Percentiles rank a stretch among this genome's conserved stretches.
Conservation (phyloP, 805 yeast genomes). For the Yamadazyma ubonensis region DNA sequence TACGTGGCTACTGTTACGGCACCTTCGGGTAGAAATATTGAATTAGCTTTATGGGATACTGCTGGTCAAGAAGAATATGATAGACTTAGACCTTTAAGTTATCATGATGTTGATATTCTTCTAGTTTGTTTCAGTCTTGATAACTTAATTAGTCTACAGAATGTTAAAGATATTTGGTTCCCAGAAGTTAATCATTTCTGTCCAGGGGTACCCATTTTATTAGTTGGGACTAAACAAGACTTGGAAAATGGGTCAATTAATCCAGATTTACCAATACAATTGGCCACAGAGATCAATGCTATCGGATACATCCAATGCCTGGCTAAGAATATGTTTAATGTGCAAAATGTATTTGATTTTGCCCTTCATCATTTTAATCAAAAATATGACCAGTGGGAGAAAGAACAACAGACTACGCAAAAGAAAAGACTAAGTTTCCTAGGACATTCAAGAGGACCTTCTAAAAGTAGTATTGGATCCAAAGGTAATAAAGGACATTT, state of each 20-base stretch:
- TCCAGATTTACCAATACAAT: constrained; percentile 48
- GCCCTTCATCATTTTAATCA: constrained; percentile 50
- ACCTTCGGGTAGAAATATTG: constrained; percentile 75
- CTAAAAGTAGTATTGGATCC: constrained; percentile 23
- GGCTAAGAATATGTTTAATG: constrained; percentile 66
- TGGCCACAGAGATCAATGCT: constrained; percentile 65
- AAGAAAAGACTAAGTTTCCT: constrained; percentile 36
- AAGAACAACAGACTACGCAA: constrained; percentile 18
- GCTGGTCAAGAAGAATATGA: constrained; percentile 90
- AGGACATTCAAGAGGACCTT: constrained; percentile 26
- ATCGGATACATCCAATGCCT: constrained; percentile 76
- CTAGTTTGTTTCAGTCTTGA: constrained; percentile 76
- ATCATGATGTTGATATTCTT: constrained; percentile 75
- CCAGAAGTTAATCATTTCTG: constrained; percentile 86
- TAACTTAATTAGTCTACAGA: constrained; percentile 59
- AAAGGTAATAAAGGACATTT: constrained; percentile 33
- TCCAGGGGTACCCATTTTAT: constrained; percentile 69
- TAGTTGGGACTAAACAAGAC: constrained; percentile 85
- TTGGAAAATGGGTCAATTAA: constrained; percentile 35
- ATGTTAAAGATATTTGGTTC: constrained; percentile 78
- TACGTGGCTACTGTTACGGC: constrained; percentile 64
- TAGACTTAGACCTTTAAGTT: constrained; percentile 72
- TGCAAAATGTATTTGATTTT: constrained; percentile 63
- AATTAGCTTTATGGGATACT: constrained; percentile 82
- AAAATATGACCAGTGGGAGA: constrained; percentile 39